These are phyloP conservation scores for Heliamphora exappendiculata DNA, from an alignment of 148 eudicot genomes.

Conservation along the genomic window DNA sequence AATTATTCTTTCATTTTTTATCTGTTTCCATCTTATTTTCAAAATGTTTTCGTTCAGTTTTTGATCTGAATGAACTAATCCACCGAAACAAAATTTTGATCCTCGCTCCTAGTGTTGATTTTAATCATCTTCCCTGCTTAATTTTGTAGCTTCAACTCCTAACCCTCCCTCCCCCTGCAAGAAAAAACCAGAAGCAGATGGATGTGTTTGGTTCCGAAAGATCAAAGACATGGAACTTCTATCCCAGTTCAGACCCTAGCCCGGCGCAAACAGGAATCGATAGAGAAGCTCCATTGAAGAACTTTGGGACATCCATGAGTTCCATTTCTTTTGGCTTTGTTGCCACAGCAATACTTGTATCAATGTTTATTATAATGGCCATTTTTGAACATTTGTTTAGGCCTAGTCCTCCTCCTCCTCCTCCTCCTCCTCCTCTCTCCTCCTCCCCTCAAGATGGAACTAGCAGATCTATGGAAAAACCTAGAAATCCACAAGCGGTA, in stretches of 20 bases:
- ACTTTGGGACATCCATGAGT: conserved; percentile 46
- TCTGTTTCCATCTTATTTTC: too few relatives aligned
- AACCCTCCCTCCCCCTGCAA: neutral
- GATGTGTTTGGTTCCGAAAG: conserved; percentile 26
- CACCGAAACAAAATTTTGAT: too few relatives aligned
- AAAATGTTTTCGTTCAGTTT: too few relatives aligned
- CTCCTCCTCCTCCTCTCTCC: too few relatives aligned
- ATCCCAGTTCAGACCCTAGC: conserved; percentile 30
- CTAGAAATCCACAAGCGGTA: conserved; percentile 31
- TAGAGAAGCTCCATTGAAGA: conserved; percentile 40
- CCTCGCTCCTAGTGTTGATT: neutral
- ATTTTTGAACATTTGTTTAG: conserved; percentile 63
- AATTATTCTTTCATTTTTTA: too few relatives aligned
- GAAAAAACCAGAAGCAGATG: conserved; percentile 11
- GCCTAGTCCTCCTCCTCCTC: conserved; percentile 33
- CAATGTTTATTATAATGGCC: conserved; percentile 75
- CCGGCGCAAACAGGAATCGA: conserved; percentile 20
- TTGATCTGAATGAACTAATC: too few relatives aligned
- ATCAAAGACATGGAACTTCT: conserved; percentile 37
- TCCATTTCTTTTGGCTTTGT: conserved; percentile 78
- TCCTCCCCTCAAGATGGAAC: conserved; percentile 28
- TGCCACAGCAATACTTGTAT: conserved; percentile 64
- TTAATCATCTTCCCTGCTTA: neutral
- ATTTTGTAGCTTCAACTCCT: neutral
- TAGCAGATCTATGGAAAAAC: conserved; percentile 25